Conservation (phyloP, 148 eudicot species). For the Rhododendron simsii region DNA sequence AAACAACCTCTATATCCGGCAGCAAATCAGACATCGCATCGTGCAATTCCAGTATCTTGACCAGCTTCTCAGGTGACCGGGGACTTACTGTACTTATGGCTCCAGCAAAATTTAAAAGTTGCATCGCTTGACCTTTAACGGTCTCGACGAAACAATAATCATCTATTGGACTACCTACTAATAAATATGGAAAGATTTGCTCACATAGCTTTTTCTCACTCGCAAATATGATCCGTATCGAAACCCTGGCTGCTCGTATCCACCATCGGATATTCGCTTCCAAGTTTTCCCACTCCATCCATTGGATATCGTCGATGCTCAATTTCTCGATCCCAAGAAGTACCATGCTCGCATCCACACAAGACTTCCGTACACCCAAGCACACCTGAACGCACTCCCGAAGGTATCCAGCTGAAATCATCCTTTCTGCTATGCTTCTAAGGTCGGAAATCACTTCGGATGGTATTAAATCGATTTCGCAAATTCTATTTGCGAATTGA, state of each 20-base stretch:
- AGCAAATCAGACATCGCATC: constrained; percentile 64
- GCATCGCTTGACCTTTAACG: constrained; percentile 60
- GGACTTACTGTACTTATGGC: constrained; percentile 55
- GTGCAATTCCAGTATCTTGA: constrained; percentile 74
- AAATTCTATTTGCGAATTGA: constrained; percentile 45
- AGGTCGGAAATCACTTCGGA: constrained; percentile 47
- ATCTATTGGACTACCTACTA: constrained; percentile 11
- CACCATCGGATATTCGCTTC: constrained; percentile 66
- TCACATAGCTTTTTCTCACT: constrained; percentile 63
- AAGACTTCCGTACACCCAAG: constrained; percentile 58
- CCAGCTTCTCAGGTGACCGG: constrained; percentile 80
- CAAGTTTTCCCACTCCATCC: constrained; percentile 53
- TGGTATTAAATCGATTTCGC: constrained; percentile 64
- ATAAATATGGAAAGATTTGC: constrained; percentile 49
- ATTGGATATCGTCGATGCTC: constrained; percentile 56
- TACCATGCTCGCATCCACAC: constrained; percentile 45
- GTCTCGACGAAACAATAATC: constrained; percentile 78
- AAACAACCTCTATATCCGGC: constrained; percentile 66
- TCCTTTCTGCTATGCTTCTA: constrained; percentile 61
- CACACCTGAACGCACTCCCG: constrained; percentile 75
- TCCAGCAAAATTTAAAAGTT: constrained; percentile 62
- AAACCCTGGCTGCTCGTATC: constrained; percentile 69
- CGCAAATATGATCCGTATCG: constrained; percentile 57
- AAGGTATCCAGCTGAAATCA: constrained; percentile 62
- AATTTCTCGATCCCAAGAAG: constrained; percentile 64